These are phyloP conservation scores for Plectosphaerella cucumerina DNA, from an alignment of 2,329 filamentous ascomycete species.

Conservation along the genomic window DNA sequence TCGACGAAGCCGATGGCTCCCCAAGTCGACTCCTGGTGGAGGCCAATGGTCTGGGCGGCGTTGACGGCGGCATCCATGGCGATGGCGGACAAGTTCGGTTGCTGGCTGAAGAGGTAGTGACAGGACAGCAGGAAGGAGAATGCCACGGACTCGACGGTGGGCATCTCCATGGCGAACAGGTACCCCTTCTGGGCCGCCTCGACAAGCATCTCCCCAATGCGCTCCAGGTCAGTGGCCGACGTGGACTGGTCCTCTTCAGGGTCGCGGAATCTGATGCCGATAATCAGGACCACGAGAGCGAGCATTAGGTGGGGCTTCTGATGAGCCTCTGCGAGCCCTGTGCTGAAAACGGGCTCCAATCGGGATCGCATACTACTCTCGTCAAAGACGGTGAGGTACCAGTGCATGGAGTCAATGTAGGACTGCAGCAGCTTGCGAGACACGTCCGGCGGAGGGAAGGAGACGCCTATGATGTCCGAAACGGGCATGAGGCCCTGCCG, in stretches of 20 bases:
- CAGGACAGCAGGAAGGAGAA: background rate
- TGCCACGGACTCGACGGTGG: slow-evolving; percentile 1
- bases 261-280: background rate
- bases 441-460: background rate
- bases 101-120: background rate
- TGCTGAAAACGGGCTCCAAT: background rate
- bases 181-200: background rate
- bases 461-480: background rate
- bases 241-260: no score
- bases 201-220: background rate
- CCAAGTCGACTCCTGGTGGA: background rate
- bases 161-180: background rate
- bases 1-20: background rate
- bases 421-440: background rate
- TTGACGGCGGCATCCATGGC: background rate
- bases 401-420: background rate
- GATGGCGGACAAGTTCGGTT: background rate
- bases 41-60: background rate
- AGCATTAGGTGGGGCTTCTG: background rate
- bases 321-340: background rate
- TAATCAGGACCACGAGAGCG: background rate
- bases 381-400: background rate
- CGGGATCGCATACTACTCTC: background rate
- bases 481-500: background rate
- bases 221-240: background rate